A percentile compares a stretch with the other conserved stretches of the same genome.
These are phyloP conservation scores for Trichoderma sp. DNA, from an alignment of 2,329 filamentous ascomycete genomes.

Conservation along the genomic window DNA sequence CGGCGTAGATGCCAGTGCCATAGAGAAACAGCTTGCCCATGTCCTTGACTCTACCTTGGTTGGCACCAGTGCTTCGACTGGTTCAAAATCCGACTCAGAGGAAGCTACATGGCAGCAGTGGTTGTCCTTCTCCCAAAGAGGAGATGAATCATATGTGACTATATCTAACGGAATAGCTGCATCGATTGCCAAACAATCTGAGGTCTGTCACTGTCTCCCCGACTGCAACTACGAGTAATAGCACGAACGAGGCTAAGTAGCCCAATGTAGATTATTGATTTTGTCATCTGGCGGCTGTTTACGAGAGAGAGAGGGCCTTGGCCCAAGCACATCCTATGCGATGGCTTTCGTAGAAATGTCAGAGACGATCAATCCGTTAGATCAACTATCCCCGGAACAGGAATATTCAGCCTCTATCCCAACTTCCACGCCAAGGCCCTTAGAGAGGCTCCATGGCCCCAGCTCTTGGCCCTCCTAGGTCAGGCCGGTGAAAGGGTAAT, in stretches of 20 bases:
- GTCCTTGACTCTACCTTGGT: slow-evolving; percentile 71
- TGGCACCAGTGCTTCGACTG: slow-evolving; percentile 40
- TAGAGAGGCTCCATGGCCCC: slow-evolving; percentile 71
- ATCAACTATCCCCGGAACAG: slow-evolving; percentile 65
- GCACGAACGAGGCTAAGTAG: slow-evolving; percentile 21
- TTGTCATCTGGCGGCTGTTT: slow-evolving; percentile 76
- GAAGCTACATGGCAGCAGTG: slow-evolving; percentile 55
- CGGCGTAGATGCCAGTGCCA: slow-evolving; percentile 27
- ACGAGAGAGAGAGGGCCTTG: slow-evolving; percentile 49
- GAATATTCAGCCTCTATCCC: slow-evolving; percentile 59
- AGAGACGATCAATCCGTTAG: slow-evolving; percentile 30
- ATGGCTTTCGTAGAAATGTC: slow-evolving; percentile 66
- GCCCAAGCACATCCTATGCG: slow-evolving; percentile 75
- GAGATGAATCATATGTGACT: slow-evolving; percentile 57
- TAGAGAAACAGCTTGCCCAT: slow-evolving; percentile 46
- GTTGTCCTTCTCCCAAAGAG: slow-evolving; percentile 59
- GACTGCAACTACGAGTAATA: neutral
- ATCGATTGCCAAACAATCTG: slow-evolving; percentile 57
- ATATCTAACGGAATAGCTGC: slow-evolving; percentile 46
- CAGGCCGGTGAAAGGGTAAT: slow-evolving; percentile 73
- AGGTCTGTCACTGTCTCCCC: slow-evolving; percentile 45
- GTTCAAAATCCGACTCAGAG: slow-evolving; percentile 19
- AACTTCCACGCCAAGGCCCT: slow-evolving; percentile 71
- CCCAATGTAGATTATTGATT: slow-evolving; percentile 65
- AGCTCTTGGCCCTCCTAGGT: slow-evolving; percentile 71